These are phyloP conservation scores for Pyrenochaeta sp. DNA, from an alignment of 2,329 filamentous ascomycete genomes.

Conservation along the genomic window DNA sequence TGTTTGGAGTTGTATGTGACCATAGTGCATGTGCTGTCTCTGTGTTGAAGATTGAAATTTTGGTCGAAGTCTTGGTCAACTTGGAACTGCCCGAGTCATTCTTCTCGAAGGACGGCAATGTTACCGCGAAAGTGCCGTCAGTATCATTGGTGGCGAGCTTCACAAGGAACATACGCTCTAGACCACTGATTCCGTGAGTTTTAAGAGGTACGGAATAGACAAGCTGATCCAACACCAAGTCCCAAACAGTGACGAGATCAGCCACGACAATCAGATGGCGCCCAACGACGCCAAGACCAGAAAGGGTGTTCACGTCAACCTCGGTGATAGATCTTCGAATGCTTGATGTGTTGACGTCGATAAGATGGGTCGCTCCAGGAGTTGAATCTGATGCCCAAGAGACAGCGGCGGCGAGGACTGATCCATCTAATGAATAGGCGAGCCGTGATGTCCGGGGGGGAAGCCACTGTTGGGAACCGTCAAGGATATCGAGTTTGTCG, in stretches of 20 bases:
- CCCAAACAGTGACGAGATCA: constrained; percentile 77
- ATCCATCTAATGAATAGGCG: constrained; percentile 68
- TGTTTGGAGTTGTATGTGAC: constrained; percentile 60
- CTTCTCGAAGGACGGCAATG: constrained; percentile 47
- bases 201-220: constrained; percentile 69
- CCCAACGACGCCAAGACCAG: constrained; percentile 74
- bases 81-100: constrained; percentile 36
- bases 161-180: constrained; percentile 49
- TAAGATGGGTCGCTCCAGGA: constrained; percentile 72
- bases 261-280: constrained; percentile 79
- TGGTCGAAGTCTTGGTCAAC: constrained; percentile 51
- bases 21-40: constrained; percentile 66
- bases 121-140: constrained; percentile 54
- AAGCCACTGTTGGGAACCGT: constrained; percentile 34
- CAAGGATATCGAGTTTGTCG: constrained; percentile 37
- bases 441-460: constrained; percentile 67
- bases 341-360: constrained; percentile 74
- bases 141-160: constrained; percentile 76
- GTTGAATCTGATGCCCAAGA: constrained; percentile 50
- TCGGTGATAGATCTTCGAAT: constrained; percentile 73
- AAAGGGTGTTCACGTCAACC: constrained; percentile 70
- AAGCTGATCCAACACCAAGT: constrained; percentile 80
- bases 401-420: constrained; percentile 43
- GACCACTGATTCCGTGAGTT: constrained; percentile 41
- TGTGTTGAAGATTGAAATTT: constrained; percentile 71